Conservation (phyloP, 441 rosid species). For the Pelargonium myrrhifolium region DNA sequence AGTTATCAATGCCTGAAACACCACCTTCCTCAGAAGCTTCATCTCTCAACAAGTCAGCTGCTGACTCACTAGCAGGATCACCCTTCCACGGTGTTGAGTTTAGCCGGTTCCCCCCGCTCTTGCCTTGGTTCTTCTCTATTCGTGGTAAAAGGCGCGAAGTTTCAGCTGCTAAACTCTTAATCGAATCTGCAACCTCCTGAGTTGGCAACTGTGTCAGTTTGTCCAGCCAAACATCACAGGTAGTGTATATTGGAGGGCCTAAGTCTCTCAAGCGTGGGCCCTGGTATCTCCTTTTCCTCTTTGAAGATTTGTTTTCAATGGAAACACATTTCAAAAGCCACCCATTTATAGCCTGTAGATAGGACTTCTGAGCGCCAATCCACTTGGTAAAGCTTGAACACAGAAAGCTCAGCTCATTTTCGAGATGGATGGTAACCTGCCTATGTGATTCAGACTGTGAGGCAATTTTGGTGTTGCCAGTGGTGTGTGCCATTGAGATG, state of each 20-base stretch:
- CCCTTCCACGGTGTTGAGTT: slow-evolving; percentile 25
- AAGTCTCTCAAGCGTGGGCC: slow-evolving; percentile 21
- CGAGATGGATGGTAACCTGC: slow-evolving; percentile 57
- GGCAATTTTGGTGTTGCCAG: slow-evolving; percentile 40
- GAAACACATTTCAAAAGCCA: slow-evolving; percentile 73
- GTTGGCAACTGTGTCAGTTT: slow-evolving; percentile 40
- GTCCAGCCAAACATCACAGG: slow-evolving; percentile 70
- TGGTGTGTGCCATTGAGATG: slow-evolving; percentile 43
- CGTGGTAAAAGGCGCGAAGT: slow-evolving; percentile 51
- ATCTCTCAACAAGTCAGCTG: slow-evolving; percentile 36
- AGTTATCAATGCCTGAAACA: slow-evolving; percentile 25
- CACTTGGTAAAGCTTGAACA: slow-evolving; percentile 67
- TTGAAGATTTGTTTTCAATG: slow-evolving; percentile 26
- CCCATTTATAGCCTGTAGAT: slow-evolving; percentile 48
- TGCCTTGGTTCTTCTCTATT: slow-evolving; percentile 65
- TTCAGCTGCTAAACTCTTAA: slow-evolving; percentile 58
- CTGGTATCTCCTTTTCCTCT: slow-evolving; percentile 28
- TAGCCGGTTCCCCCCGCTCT: slow-evolving; percentile 26
- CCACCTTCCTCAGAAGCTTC: slow-evolving; percentile 44
- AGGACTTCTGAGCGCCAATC: slow-evolving; percentile 69
- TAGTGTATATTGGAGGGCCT: slow-evolving; percentile 76
- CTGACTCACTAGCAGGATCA: slow-evolving; percentile 30
- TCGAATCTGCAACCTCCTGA: slow-evolving; percentile 52
- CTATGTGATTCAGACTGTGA: slow-evolving; percentile 57
- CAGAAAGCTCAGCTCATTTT: slow-evolving; percentile 48